Base-by-base conservation (phyloP, 495 filamentous ascomycete species). In the Articulospora tetracladia region DNA sequence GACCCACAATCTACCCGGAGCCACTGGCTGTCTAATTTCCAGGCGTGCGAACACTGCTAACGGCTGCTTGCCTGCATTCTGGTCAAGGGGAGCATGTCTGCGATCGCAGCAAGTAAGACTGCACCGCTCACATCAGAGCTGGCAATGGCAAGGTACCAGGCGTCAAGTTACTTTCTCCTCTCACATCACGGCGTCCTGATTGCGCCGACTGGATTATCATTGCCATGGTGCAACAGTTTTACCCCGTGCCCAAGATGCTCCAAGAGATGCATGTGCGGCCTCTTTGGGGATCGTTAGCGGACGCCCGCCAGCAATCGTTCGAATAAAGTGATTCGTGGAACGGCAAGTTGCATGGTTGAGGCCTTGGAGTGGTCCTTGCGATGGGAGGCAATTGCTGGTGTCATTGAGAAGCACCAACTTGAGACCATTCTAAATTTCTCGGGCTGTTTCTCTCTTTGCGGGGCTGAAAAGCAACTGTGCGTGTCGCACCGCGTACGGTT, bases 1-100 rank as follows among this genome's bases (percentile, higher is more conserved):
- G 47, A 50, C 47, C 47, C 47, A 22, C 47, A 50, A 50, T 25
- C 47, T 50, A 24, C 47, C 47, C 23, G 47, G 20, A 50, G 47
- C 25, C 47, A 27, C 47, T 44, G 39, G 39, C 39, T 44, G 10
- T 19, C n/a, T 19, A 44, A 44, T 44, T 19, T 44, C 17, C n/a
- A 11, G 39, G 7, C n/a, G 39, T 44, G 39, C 39, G 3, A 44
- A 4, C n/a, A n/a, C n/a, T n/a, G 4, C 13, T 32, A 44, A 44
- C 15, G 39, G 15, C 15, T 44, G 39, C 39, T 44, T 44, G 39
- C 39, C 39, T 44, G 39, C 39, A 44, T 44, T 8, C n/a, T 44
- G 39, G 39, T 6, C 39, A 44, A 8, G 39, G n/a, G 10, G 39
- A n/a, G 8, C 15, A 8, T 44, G n/a, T 44, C 8, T 7, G 30